Evolutionary conservation across 2,329 filamentous ascomycete genomes (phyloP), one percentile per base, ranked within the genome.

Genomic region (Hypomyces perniciosus): DNA sequence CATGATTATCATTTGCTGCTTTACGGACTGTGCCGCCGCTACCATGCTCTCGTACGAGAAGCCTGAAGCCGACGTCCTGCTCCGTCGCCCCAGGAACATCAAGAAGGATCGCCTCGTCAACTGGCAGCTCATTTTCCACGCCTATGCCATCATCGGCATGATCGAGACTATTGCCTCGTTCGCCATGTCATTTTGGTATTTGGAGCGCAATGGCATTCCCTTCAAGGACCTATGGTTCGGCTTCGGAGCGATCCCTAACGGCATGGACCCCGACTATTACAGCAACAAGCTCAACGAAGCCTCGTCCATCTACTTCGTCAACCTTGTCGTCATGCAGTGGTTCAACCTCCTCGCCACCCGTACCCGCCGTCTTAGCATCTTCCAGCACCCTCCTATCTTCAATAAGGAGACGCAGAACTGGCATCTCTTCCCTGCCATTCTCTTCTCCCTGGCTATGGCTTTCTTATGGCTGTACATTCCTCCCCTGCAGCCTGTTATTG

Each of bases 281-380:
- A 70, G 68, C 0, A 65, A 71, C 29, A 75, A 79, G 55, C 69
- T 86, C 27, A 85, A 84, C 55, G 75, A 79, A 54, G 85, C 85
- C 0, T 85, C 80, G 35, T 86, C 83, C 12, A 84, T 92, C 53
- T 91, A 91, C 67, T 91, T 91, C 59, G 79, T 90, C 57, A 91
- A 84, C 53, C 71, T 92, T 26, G 87, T 92, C 2, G 83, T 91
- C 44, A 89, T 91, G 85, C 85, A 88, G 74, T 84, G 83, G 74
- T 90, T 90, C 73, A 88, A 86, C 62, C 72, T 90, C 4, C 77
- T 90, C 61, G 81, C 83, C 1, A 75, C 87, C 5, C 76, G 86
- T 12, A 91, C 81, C 1, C 74, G 83, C 1, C 74, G 80, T 1
- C 72, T 85, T 26, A 80, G 79, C 50, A 79, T 91, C 56, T 83